Evolutionary conservation across 495 filamentous ascomycete species (phyloP).

Genomic region (Daldinia decipiens): DNA sequence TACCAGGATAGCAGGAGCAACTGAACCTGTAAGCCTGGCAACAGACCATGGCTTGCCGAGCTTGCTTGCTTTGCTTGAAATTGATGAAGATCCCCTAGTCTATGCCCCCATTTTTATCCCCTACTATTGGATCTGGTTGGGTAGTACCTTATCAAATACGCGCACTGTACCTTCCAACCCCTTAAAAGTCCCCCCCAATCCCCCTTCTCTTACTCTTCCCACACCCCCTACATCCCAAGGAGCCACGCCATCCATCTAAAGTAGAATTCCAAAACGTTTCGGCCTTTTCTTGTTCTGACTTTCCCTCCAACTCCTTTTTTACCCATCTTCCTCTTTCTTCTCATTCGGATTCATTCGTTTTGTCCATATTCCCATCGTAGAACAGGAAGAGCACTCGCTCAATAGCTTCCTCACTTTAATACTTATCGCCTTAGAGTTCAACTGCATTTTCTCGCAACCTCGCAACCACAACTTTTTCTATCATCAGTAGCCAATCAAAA

Average conservation of each 20-base stretch:
- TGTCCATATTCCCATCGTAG: conserved; percentile 60
- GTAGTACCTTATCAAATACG: conserved; percentile 12
- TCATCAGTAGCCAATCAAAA: conserved; percentile 44
- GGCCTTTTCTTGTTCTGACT: conserved; percentile 53
- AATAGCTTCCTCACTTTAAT: conserved; percentile 54
- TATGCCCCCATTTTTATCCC: conserved; percentile 21
- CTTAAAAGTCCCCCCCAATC: conserved; percentile 42
- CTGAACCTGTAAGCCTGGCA: background rate
- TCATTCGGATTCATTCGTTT: conserved; percentile 53
- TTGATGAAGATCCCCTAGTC: conserved; percentile 43
- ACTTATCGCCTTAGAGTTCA: conserved; percentile 30
- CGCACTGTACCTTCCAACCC: conserved; percentile 32
- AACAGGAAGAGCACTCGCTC: conserved; percentile 53
- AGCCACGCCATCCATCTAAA: conserved; percentile 53
- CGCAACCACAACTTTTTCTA: conserved; percentile 41
- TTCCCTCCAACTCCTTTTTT: conserved; percentile 50
- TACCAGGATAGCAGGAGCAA: conserved; percentile 13
- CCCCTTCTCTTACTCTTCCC: conserved; percentile 44
- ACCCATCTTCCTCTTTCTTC: conserved; percentile 49
- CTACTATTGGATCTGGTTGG: conserved; percentile 21
- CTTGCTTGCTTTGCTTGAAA: conserved; percentile 40
- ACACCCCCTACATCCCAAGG: conserved; percentile 49
- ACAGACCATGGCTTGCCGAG: conserved; percentile 18
- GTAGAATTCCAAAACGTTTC: conserved; percentile 58
- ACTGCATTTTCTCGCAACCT: conserved; percentile 40